Evolutionary conservation across 192 early-diverging fungal genomes (phyloP), one percentile per base, ranked within the genome.

Genomic region (Backusella psychrophila): DNA sequence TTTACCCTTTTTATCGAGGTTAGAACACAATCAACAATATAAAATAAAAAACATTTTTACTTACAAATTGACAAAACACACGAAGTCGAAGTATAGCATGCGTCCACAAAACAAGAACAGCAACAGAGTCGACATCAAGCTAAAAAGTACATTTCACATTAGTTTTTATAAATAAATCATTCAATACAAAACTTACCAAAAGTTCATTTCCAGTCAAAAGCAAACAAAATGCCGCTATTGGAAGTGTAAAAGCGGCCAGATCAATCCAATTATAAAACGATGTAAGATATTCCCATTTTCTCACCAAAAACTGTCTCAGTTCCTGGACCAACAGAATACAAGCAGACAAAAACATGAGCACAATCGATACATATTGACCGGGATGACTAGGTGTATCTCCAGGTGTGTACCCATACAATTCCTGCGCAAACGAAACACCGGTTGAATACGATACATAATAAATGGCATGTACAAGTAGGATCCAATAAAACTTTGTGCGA

Each of bases 81-180:
- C 73, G 56, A 31, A 75, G 41, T n/a, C 73, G 21, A n/a, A 75
- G 35, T 8, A 75, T 75, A 8, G 73, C 73, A 23, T 75, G 73
- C 19, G 29, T 35, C 73, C 73, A 75, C 42, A 75, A 66, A 41
- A 75, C 44, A 17, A 75, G 38, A 44, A 6, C 49, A 42, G 73
- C 35, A 19, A 75, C 38, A 19, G 59, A 33, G 6, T 21, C 31
- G n/a, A 66, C 39, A 44, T 75, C 63, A 63, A 63, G n/a, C 14
- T 21, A 38, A 34, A 14, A 74, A 36, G 17, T 44, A 21, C 9
- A 9, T 1, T 44, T 44, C 14, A 44, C 42, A 44, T 44, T 11
- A 6, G 14, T 19, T 44, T 35, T 33, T 33, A 33, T 33, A 33
- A 34, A 19, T 17, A 15, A 34, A 35, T 67, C 9, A 33, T 36